A percentile compares a stretch with the other conserved stretches of the same genome.
phyloP scores from a whole-genome alignment of 805 yeast species.

The Kluyveromyces lactis region DNA sequence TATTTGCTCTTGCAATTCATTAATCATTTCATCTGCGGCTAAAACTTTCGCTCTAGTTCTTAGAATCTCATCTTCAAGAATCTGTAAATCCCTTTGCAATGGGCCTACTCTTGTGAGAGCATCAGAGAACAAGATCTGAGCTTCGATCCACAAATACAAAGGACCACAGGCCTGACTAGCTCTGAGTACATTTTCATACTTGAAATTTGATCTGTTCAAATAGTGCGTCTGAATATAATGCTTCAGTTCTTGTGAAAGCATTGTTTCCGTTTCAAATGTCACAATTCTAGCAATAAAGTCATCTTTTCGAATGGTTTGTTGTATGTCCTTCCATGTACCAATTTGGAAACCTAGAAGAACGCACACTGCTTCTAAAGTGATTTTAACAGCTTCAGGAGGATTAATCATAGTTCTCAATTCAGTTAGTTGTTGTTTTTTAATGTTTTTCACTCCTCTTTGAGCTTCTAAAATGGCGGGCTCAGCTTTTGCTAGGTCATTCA shows the following conservation, averaged over 20 bases:
- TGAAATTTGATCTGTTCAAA: slow-evolving; percentile 55
- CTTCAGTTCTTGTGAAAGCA: slow-evolving; percentile 47
- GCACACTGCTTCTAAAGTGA: slow-evolving; percentile 85
- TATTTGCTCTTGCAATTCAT: slow-evolving; percentile 62
- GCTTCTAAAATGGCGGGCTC: slow-evolving; percentile 86
- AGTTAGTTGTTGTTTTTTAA: slow-evolving; percentile 84
- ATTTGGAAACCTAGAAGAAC: slow-evolving; percentile 65
- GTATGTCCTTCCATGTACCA: slow-evolving; percentile 73
- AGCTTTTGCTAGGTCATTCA: slow-evolving; percentile 59
- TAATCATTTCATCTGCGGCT: slow-evolving; percentile 77
- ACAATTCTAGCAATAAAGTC: slow-evolving; percentile 83
- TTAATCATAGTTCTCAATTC: slow-evolving; percentile 83
- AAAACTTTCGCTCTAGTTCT: slow-evolving; percentile 59
- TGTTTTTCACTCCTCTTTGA: slow-evolving; percentile 80
- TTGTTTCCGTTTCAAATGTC: slow-evolving; percentile 53
- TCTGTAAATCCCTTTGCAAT: slow-evolving; percentile 51
- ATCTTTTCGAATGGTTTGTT: slow-evolving; percentile 68
- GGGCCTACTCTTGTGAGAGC: slow-evolving; percentile 72
- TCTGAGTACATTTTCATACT: slow-evolving; percentile 64
- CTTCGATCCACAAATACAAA: slow-evolving; percentile 76
- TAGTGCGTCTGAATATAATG: slow-evolving; percentile 50
- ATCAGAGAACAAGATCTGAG: slow-evolving; percentile 72
- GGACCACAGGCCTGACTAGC: slow-evolving; percentile 98
- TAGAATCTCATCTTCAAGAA: slow-evolving; percentile 49
- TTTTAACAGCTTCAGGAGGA: slow-evolving; percentile 82